Evolutionary conservation across 768 basidiomycete genomes (phyloP), one percentile per base, ranked within the genome.

Genomic region (Tylopilus vinaceipallidus): DNA sequence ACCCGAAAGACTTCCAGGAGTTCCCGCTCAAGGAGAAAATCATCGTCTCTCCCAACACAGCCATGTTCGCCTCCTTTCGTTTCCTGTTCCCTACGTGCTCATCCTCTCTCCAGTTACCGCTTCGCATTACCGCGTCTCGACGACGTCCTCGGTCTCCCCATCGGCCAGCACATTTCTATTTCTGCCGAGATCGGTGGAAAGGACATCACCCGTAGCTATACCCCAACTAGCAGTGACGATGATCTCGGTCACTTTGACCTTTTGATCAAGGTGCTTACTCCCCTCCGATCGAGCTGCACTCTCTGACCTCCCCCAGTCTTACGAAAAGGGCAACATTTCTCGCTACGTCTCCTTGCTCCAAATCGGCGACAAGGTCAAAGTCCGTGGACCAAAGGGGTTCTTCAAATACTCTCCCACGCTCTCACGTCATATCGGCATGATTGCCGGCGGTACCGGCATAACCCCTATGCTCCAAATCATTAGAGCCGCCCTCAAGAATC

Each of bases 381-480:
- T 98, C 75, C 95, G 95, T 70, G 97, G 97, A 2, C 97, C 97
- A 58, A 98, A 92, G 73, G 97, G 97, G 49, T 85, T 87, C 67
- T 98, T 98, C 80, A 80, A 77, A 56, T 99, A 98, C 73, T 60
- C 73, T 37, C 81, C 88, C 3, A 75, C 76, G 43, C 75, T 94
- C 38, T 79, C 86, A n/a, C 74, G 75, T 57, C 84, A 88, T 61
- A 73, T 99, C 49, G 88, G 91, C 64, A 95, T 99, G 95, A 97
- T 99, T 61, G 94, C 95, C 14, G 97, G 97, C 41, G 97, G 97
- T 32, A 98, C 97, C 3, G 97, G 97, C 48, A 95, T 99, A 69
- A 95, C 97, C 0, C 97, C 97, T 63, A 98, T 98, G 95, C 85
- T 97, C 61, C 95, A 99, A 67, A 91, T 99, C 76, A 88, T 98